Conservation (phyloP, 208 protist species). For the Trichomonas vaginalis region DNA sequence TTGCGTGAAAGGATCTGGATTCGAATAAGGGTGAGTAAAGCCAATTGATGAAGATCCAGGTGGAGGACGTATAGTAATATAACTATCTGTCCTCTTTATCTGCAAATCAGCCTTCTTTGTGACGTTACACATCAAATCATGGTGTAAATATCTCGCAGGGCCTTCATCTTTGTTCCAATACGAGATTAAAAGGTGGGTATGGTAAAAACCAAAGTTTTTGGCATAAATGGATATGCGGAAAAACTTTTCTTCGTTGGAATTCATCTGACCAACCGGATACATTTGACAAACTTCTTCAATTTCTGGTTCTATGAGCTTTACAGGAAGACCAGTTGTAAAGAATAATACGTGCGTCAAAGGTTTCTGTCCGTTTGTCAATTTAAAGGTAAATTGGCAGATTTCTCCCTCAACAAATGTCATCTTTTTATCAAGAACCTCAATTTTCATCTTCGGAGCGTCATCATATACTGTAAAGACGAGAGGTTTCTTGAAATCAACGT, state of each 20-base stretch:
- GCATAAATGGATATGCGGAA: not conserved
- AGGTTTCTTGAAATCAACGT: not conserved
- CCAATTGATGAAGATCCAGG: not conserved
- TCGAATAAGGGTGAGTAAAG: not conserved
- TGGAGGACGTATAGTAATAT: not conserved
- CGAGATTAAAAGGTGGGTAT: not conserved
- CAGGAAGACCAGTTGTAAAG: not conserved
- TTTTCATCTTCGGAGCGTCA: not conserved
- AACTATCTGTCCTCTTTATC: not conserved
- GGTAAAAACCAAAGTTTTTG: not conserved
- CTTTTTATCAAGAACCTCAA: not conserved
- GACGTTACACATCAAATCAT: not conserved
- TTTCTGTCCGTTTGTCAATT: not conserved
- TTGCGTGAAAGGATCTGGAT: not conserved
- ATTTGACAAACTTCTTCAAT: not conserved
- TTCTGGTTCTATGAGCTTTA: not conserved
- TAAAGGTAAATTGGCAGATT: not conserved
- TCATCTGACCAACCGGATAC: not conserved
- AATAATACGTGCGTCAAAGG: not conserved
- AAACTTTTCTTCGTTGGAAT: not conserved
- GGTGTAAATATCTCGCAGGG: not conserved
- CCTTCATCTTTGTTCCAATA: not conserved
- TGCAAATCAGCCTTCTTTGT: not conserved
- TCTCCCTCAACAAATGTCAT: not conserved
- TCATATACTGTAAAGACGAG: not conserved